Base-by-base conservation (phyloP, 1,139 yeast genomes). In the Meyerozyma guilliermondii region DNA sequence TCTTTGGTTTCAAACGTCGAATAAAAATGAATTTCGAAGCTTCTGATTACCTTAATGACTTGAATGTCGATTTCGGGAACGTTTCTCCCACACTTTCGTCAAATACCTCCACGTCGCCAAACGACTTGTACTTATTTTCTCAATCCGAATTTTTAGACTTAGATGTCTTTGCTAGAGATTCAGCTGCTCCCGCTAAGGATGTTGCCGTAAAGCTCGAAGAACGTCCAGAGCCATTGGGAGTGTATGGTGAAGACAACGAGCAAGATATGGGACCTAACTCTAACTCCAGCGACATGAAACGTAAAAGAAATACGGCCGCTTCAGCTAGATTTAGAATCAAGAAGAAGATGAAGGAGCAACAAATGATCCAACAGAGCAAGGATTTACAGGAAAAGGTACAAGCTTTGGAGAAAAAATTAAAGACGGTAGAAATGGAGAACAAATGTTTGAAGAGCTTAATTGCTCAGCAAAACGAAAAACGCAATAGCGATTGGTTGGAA, bases 351-450 rank as follows among this genome's bases (percentile, higher is more conserved):
- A 77, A 72, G 60, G 83, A 78, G 53, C 75, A 74, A 56, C 80
- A 78, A 54, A 73, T 80, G 81, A 80, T 76, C 51, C 66, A 70
- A 46, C 69, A 59, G 42, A 66, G 80, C 36, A 66, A 62, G 45
- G 67, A 66, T 36, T 66, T 79, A 47, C 70, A 70, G 49, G 72
- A 65, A 23, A 61, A 60, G 45, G 68, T 76, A 29, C 52, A 52
- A 17, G 45, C 47, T 8, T 67, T 74, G 49, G 78, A 76, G 50
- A 63, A 64, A 51, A 70, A 68, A 48, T 65, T 77, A 48, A 68
- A 67, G 53, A 67, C 74, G 28, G 56, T 76, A 49, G 94, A 87
- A 62, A 81, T 85, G 84, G 96, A 88, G 63, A 88, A 88, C 68
- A 79, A 80, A 55, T 74, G 92, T 65, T 71, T 77, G 46, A 73